Evolutionary conservation across 768 basidiomycete genomes (phyloP).

Genomic region (Hygrocybe punicea): DNA sequence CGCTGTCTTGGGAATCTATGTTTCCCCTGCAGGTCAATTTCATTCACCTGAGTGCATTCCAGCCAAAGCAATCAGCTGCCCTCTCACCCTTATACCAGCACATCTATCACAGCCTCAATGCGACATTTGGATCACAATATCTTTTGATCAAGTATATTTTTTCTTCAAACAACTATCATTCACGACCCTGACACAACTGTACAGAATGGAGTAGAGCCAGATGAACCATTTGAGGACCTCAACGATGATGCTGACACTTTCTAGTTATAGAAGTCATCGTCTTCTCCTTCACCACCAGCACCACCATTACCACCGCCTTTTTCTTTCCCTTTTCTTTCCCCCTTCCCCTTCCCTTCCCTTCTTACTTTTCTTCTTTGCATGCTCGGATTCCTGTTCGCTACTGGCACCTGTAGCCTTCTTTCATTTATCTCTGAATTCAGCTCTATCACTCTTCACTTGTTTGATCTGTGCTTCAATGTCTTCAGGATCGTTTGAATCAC

Average conservation of each 20-base stretch:
- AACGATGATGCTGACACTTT: too few relatives aligned
- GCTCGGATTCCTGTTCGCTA: background rate
- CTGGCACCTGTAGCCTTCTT: background rate
- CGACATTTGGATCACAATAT: background rate
- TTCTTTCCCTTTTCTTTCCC: too few relatives aligned
- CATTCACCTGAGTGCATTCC: conserved; percentile 14
- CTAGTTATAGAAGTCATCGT: too few relatives aligned
- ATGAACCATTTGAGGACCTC: background rate
- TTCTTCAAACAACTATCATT: conserved; percentile 9
- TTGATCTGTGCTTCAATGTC: background rate
- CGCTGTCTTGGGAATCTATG: conserved; percentile 17
- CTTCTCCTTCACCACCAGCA: too few relatives aligned
- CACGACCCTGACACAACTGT: background rate
- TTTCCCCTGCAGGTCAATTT: conserved; percentile 16
- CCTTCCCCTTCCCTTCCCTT: too few relatives aligned
- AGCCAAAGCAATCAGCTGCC: conserved; percentile 5
- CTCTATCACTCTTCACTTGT: background rate
- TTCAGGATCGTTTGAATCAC: conserved; percentile 18
- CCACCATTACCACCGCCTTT: too few relatives aligned
- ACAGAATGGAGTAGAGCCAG: conserved; percentile 2
- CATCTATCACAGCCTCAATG: background rate
- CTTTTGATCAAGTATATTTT: conserved; percentile 18
- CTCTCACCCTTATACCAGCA: conserved; percentile 12
- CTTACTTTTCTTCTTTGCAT: too few relatives aligned
- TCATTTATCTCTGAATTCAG: background rate